Evolutionary conservation across 208 protist species (phyloP).

Genomic region (Leishmania gerbilli): DNA sequence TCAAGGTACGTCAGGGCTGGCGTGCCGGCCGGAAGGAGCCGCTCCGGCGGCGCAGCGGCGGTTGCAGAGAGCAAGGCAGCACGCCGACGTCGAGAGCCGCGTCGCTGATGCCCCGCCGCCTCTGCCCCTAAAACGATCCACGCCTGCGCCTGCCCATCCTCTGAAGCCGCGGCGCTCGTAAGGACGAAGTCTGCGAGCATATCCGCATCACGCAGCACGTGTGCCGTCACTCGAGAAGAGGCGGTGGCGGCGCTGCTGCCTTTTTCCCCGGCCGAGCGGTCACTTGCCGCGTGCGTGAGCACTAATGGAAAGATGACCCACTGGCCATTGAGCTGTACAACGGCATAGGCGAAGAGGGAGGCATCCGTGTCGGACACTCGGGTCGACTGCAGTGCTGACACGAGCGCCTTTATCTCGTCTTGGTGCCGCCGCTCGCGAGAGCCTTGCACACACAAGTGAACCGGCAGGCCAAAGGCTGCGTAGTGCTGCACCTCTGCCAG

Average conservation of each 20-base stretch:
- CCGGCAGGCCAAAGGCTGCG: conserved; percentile 67
- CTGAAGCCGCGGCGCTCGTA: conserved; percentile 44
- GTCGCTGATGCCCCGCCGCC: conserved; percentile 11
- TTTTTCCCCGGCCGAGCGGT: background rate
- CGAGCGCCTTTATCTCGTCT: conserved; percentile 21
- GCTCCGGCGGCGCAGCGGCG: conserved; percentile 23
- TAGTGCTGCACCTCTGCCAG: conserved; percentile 58
- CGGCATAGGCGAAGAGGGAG: conserved; percentile 51
- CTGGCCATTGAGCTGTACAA: conserved; percentile 54
- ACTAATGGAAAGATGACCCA: conserved; percentile 61
- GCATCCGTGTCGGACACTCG: conserved; percentile 23
- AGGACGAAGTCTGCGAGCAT: conserved; percentile 69
- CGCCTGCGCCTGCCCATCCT: conserved; percentile 46
- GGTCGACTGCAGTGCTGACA: conserved; percentile 18
- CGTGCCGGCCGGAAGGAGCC: conserved; percentile 60
- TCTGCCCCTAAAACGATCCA: conserved; percentile 45
- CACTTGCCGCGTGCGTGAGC: conserved; percentile 29
- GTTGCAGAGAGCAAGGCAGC: conserved; percentile 14
- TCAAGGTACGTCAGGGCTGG: conserved; percentile 76
- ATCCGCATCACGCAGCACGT: conserved; percentile 71
- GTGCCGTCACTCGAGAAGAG: conserved; percentile 28
- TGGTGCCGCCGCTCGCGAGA: conserved; percentile 19
- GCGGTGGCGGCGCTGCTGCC: background rate
- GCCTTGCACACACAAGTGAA: conserved; percentile 34
- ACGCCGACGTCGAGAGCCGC: conserved; percentile 21